Conservation (phyloP, 768 basidiomycete species). For the Asterophora parasitica region DNA sequence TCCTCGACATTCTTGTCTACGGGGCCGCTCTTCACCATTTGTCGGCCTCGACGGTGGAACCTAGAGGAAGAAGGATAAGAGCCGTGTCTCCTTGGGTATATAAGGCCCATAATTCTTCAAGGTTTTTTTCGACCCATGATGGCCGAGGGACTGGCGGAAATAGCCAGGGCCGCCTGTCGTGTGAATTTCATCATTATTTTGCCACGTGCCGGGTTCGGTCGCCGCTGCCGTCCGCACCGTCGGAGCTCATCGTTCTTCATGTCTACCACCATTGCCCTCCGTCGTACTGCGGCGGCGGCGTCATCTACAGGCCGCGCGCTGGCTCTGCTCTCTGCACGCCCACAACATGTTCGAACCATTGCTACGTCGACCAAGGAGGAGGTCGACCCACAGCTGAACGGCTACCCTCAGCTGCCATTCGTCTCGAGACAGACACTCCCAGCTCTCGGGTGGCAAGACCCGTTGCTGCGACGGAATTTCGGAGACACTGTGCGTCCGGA, state of each 20-base stretch:
- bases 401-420: conserved; percentile 69
- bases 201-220: conserved; percentile 12
- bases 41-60: conserved; percentile 1
- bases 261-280: conserved; percentile 34
- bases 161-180: conserved; percentile 14
- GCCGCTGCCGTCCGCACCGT: conserved; percentile 11
- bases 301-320: conserved; percentile 23
- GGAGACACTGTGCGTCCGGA: conserved; percentile 57
- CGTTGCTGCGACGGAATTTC: conserved; percentile 72
- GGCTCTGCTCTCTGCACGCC: conserved; percentile 7
- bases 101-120: conserved; percentile 12
- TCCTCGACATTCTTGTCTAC: conserved; percentile 43
- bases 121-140: conserved; percentile 23
- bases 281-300: conserved; percentile 30
- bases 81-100: conserved; percentile 12
- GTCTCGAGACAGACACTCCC: conserved; percentile 61
- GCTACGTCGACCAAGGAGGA: conserved; percentile 33
- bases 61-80: conserved; percentile 14
- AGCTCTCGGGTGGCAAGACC: conserved; percentile 71
- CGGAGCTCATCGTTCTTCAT: conserved; percentile 21
- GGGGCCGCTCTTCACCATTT: conserved; percentile 20
- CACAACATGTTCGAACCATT: conserved; percentile 23
- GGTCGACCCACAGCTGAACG: conserved; percentile 63
- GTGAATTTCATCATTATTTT: conserved; percentile 12
- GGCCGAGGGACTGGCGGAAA: conserved; percentile 16